Evolutionary conservation across 768 basidiomycete genomes (phyloP).

Genomic region (Tulasnella sp.): DNA sequence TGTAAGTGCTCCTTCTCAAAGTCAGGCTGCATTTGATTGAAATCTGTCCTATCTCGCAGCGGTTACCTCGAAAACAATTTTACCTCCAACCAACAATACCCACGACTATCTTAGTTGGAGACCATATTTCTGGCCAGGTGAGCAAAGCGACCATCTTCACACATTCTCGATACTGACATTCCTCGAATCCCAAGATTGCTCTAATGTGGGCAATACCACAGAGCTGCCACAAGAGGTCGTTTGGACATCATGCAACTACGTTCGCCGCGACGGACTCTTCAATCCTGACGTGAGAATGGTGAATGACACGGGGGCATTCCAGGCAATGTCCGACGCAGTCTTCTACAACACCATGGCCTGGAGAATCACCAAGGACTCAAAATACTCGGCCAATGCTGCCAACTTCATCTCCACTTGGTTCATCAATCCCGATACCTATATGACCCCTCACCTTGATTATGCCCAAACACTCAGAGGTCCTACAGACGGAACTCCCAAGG

Average conservation of each 20-base stretch:
- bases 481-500: conserved; percentile 19
- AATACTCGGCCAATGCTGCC: conserved; percentile 34
- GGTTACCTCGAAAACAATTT: conserved; percentile 16
- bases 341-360: conserved; percentile 49
- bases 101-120: conserved; percentile 20
- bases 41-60: conserved; percentile 1
- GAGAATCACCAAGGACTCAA: conserved; percentile 31
- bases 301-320: conserved; percentile 43
- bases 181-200: conserved; percentile 34
- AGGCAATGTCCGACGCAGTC: conserved; percentile 45
- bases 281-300: conserved; percentile 50
- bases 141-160: too few relatives aligned
- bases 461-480: conserved; percentile 33
- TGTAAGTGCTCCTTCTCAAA: conserved; percentile 1
- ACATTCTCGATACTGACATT: not conserved
- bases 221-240: conserved; percentile 41
- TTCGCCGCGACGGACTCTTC: conserved; percentile 43
- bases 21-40: not conserved
- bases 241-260: conserved; percentile 47
- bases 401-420: conserved; percentile 46
- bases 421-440: conserved; percentile 39
- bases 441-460: conserved; percentile 49
- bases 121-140: conserved; percentile 37
- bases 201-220: conserved; percentile 43
- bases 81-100: conserved; percentile 12